A percentile compares a stretch with the other conserved stretches of the same genome.
phyloP scores from a whole-genome alignment of 2,329 filamentous ascomycete genomes.

The Fusarium liriodendri region DNA sequence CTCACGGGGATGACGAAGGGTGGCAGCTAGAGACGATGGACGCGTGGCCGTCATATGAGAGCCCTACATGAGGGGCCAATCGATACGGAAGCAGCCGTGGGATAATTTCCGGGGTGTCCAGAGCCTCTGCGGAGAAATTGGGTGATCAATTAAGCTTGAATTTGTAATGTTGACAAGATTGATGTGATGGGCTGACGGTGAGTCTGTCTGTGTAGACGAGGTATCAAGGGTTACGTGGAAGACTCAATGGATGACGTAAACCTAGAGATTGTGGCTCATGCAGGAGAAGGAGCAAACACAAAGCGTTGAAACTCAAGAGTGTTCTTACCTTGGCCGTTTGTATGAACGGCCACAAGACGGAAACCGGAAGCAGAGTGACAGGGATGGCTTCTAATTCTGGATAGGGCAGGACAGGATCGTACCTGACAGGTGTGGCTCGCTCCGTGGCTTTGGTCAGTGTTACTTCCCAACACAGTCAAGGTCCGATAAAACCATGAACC shows the following conservation, averaged over 20 bases:
- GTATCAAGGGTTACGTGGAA: not conserved
- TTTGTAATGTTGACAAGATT: not conserved
- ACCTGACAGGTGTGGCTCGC: not conserved
- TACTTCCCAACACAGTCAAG: not conserved
- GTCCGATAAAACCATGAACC: not conserved
- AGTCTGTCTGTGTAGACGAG: not conserved
- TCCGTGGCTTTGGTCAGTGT: not conserved
- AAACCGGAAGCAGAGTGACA: not conserved
- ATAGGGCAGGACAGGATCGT: conserved; percentile 1
- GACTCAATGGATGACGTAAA: not conserved
- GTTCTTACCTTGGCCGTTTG: not conserved
- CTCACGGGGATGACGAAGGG: not conserved
- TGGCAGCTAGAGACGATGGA: conserved; percentile 9
- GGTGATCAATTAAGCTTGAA: not conserved
- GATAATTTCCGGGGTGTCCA: not conserved
- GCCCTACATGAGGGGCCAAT: not conserved
- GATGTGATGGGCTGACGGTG: not conserved
- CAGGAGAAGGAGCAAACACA: not conserved
- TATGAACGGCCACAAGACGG: not conserved
- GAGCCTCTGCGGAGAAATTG: not conserved
- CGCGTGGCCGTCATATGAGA: conserved; percentile 13
- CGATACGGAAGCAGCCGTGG: not conserved
- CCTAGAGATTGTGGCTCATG: not conserved
- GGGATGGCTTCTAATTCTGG: conserved; percentile 23
- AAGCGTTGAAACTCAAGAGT: not conserved